phyloP scores from a whole-genome alignment of 345 rosid species.

The Nasturtium officinale region DNA sequence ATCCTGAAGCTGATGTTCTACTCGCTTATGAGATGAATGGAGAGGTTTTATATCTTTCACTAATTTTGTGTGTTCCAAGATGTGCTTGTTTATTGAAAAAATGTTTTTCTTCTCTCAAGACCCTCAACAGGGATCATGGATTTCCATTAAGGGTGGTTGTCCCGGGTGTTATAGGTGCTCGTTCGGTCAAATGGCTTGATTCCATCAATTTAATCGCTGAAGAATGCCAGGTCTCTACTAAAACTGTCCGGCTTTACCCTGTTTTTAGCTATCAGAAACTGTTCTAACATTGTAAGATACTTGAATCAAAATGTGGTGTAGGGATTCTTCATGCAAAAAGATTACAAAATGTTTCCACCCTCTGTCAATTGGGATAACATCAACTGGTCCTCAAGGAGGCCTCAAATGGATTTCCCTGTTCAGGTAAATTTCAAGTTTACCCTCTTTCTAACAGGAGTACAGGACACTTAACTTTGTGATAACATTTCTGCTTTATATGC shows the following conservation, averaged over 20 bases:
- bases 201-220: constrained; percentile 76
- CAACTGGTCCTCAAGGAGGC: constrained; percentile 84
- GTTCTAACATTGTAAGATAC: not conserved
- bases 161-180: constrained; percentile 97
- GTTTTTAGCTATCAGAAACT: constrained; percentile 17
- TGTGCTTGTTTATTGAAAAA: constrained; percentile 9
- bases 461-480: not conserved
- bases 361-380: constrained; percentile 91
- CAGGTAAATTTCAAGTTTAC: constrained; percentile 55
- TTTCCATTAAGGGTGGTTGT: constrained; percentile 85
- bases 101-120: constrained; percentile 44
- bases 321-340: constrained; percentile 99
- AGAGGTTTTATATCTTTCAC: constrained; percentile 51
- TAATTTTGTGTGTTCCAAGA: not conserved
- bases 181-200: constrained; percentile 98
- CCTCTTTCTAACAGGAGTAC: not conserved
- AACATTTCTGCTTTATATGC: not conserved
- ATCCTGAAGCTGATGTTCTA: constrained; percentile 91
- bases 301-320: constrained; percentile 37
- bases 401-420: constrained; percentile 98
- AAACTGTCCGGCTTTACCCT: not conserved
- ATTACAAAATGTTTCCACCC: constrained; percentile 99
- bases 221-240: constrained; percentile 73
- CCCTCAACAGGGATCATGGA: constrained; percentile 93
- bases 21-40: constrained; percentile 99